Base-by-base conservation (phyloP, 164 flowering plant genomes). In the Pachysandra terminalis region DNA sequence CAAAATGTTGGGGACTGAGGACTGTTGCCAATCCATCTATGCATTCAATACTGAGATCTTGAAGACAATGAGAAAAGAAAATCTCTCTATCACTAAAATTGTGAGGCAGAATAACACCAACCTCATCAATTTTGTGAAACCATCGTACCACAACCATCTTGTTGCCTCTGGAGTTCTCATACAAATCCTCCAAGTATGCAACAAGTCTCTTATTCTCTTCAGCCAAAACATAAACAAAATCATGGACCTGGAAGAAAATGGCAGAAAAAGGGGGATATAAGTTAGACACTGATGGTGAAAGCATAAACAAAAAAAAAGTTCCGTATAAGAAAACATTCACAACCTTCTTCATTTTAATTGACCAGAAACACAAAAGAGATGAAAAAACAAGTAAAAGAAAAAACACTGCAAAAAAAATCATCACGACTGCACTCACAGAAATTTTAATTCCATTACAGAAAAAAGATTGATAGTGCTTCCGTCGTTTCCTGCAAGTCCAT, bases 121-220 rank as follows among this genome's bases (percentile, higher is more conserved):
- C 89, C 88, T 93, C 98, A 77, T 93, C 96, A 81, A 81, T 81
- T 81, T 85, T 89, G 87, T 93, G 96, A 89, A 89, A 91, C 98
- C 98, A 93, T 58, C 87, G 96, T 81, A 93, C 94, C 84, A 80
- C 81, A 73, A 85, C 97, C 94, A 87, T 88, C 78, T 81, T 93
- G 79, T 81, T 84, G 79, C 87, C 89, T 84, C 73, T 81, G 26
- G 84, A 78, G 73, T 91, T 93, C 81, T 89, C 96, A 68, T 89
- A 93, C 81, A 93, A 58, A 77, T 93, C 98, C 66, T 93, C 94
- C 68, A 93, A 72, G 80, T 90, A 83, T 21, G 96, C 98, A 78
- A 91, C 81, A 28, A 87, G 91, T 19, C 90, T 76, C 65, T 89
- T 84, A 66, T 77, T 73, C 68, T 86, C 90, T 83, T 93, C 96